phyloP scores from a whole-genome alignment of 177 flowering plant species.

The Vitis hybrid region DNA sequence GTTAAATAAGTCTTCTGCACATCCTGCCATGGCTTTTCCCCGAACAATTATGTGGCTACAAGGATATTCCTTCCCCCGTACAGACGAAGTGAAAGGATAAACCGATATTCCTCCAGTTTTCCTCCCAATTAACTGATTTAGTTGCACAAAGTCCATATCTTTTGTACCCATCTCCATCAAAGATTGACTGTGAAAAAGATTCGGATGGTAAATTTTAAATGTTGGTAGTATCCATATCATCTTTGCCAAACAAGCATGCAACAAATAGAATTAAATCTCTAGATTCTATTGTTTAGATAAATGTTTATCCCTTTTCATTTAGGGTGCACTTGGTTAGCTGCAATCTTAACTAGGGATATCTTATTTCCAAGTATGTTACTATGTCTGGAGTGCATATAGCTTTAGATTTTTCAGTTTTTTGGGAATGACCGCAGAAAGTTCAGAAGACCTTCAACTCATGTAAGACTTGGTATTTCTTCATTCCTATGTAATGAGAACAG shows the following conservation, averaged over 20 bases:
- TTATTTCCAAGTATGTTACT: too few species aligned
- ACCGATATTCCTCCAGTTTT: slow-evolving; percentile 99
- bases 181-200: slow-evolving; percentile 66
- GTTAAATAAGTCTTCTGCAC: slow-evolving; percentile 84
- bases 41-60: slow-evolving; percentile 80
- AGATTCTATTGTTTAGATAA: neutral
- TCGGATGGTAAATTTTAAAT: neutral
- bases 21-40: slow-evolving; percentile 96
- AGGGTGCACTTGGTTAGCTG: too few species aligned
- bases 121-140: slow-evolving; percentile 95
- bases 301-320: neutral
- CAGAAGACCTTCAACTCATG: too few species aligned
- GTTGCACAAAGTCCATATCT: slow-evolving; percentile 89
- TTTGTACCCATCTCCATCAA: slow-evolving; percentile 99
- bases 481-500: too few species aligned
- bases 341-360: too few species aligned
- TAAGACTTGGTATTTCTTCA: too few species aligned
- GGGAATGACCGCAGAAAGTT: too few species aligned
- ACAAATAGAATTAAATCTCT: neutral
- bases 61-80: slow-evolving; percentile 70
- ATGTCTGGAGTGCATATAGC: too few species aligned
- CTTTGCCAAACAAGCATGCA: neutral
- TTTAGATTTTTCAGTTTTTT: too few species aligned
- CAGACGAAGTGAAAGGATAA: slow-evolving; percentile 86
- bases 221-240: neutral